Percentiles rank a stretch among this genome's conserved stretches.
Evolutionary conservation across 2,329 filamentous ascomycete species (phyloP).

Genomic region (Cadophora sp.): DNA sequence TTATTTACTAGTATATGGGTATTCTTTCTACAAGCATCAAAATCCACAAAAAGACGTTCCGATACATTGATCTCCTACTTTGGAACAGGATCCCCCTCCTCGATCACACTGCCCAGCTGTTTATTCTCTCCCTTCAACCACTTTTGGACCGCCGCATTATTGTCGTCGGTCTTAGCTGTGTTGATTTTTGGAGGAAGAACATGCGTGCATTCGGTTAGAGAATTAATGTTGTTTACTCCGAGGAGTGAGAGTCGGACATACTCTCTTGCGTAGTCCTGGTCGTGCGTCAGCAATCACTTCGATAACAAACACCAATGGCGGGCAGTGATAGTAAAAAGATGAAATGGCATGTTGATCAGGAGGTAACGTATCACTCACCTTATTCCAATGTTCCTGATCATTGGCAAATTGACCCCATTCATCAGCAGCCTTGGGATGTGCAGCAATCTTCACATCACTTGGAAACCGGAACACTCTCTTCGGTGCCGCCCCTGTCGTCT

Average conservation of each 20-base stretch:
- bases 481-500: conserved; percentile 53
- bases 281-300: conserved; percentile 8
- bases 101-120: background rate
- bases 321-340: background rate
- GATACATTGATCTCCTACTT: background rate
- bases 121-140: conserved; percentile 4
- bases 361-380: conserved; percentile 42
- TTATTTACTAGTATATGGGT: background rate
- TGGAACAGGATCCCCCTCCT: conserved; percentile 8
- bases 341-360: background rate
- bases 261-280: conserved; percentile 57
- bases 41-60: background rate
- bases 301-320: no score
- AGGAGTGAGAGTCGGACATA: conserved; percentile 61
- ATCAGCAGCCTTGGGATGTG: conserved; percentile 39
- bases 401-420: conserved; percentile 49
- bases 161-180: background rate
- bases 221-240: conserved; percentile 62
- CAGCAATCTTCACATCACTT: conserved; percentile 21
- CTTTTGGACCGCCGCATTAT: conserved; percentile 1
- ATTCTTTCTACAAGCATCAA: background rate
- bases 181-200: conserved; percentile 48
- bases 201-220: conserved; percentile 60
- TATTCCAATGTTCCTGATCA: conserved; percentile 50
- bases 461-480: conserved; percentile 24